Percentiles rank a stretch among this genome's conserved stretches.
Conservation (phyloP, 2,329 filamentous ascomycete genomes). For the Capronia coronata region DNA sequence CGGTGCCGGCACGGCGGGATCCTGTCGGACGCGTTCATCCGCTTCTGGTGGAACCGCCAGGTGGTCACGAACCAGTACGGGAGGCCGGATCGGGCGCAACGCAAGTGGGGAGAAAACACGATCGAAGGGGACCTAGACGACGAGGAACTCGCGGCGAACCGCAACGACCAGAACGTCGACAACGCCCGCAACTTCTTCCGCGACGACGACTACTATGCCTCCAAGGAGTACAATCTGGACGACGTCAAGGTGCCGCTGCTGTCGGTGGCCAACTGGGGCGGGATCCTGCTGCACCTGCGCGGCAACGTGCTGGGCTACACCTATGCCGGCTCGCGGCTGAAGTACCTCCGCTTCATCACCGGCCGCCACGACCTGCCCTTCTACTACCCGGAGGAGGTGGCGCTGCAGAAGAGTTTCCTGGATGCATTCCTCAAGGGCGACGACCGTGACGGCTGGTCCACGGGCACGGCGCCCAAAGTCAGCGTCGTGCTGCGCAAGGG, state of each 20-base stretch:
- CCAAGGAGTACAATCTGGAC: slow-evolving; percentile 57
- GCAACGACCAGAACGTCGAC: slow-evolving; percentile 40
- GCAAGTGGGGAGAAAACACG: slow-evolving; percentile 48
- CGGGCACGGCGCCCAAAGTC: slow-evolving; percentile 47
- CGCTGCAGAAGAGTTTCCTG: slow-evolving; percentile 60
- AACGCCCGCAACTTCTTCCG: slow-evolving; percentile 50
- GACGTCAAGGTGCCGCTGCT: slow-evolving; percentile 63
- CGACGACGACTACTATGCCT: slow-evolving; percentile 58
- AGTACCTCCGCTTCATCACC: slow-evolving; percentile 63
- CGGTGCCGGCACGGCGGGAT: slow-evolving; percentile 58
- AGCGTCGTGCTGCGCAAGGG: slow-evolving; percentile 58
- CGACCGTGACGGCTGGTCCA: slow-evolving; percentile 44
- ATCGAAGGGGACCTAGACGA: slow-evolving; percentile 37
- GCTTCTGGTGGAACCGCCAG: slow-evolving; percentile 43
- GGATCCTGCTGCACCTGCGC: slow-evolving; percentile 61
- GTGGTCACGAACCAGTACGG: slow-evolving; percentile 61
- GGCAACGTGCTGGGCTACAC: slow-evolving; percentile 61
- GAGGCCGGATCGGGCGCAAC: slow-evolving; percentile 42
- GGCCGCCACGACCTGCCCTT: slow-evolving; percentile 67
- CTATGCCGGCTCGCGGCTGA: slow-evolving; percentile 58
- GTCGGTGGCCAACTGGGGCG: slow-evolving; percentile 64
- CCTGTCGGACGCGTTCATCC: slow-evolving; percentile 53
- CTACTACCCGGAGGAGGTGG: slow-evolving; percentile 63
- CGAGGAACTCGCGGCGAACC: slow-evolving; percentile 35
- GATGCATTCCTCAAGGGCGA: slow-evolving; percentile 65